Base-by-base conservation (phyloP, 768 basidiomycete species). In the Psilocybe tampanensis region DNA sequence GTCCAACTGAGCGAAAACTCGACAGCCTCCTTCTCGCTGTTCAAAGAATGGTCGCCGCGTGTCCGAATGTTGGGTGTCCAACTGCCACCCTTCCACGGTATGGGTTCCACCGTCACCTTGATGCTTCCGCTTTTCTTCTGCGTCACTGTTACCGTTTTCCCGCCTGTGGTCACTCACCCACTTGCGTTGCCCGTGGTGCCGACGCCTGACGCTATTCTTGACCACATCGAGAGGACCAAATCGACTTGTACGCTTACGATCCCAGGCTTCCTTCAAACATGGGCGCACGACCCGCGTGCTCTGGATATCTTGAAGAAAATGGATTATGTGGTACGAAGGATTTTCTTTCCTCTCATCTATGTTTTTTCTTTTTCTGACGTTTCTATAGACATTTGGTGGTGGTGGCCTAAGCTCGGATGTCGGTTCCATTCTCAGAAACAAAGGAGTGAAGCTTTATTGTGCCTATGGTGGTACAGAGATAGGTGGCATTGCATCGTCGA, bases 381-480 rank as follows among this genome's bases (percentile, higher is more conserved):
- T 8, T 15, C 47, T 6, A 42, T n/a, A 78, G 77, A 23, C 23
- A 0, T 79, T 64, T 55, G 61, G 58, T 0, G 79, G 77, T 19
- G 78, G 77, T 0, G 65, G 76, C 0, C 59, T 80, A 1, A 55
- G 76, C 1, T 56, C 66, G 2, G 70, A 68, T 55, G 58, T 73
- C 1, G 80, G 77, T 0, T 65, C 77, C 22, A 48, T 47, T 6
- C 53, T 80, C 9, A 64, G 67, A 1, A 56, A 50, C 1, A 64
- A 71, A 0, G 76, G 80, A 0, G 73, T 80, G 3, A 66, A 63
- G 7, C 51, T 80, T 1, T 29, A 47, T 7, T 44, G 65, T 0
- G 24, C 68, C 0, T 80, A 80, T 44, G 78, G 79, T 12, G 63
- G 48, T 7, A 81, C 75, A 0, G 79, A 81, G 53, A 65, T 71